phyloP scores from a whole-genome alignment of 2,329 filamentous ascomycete species.

The Bipolaris bicolor region DNA sequence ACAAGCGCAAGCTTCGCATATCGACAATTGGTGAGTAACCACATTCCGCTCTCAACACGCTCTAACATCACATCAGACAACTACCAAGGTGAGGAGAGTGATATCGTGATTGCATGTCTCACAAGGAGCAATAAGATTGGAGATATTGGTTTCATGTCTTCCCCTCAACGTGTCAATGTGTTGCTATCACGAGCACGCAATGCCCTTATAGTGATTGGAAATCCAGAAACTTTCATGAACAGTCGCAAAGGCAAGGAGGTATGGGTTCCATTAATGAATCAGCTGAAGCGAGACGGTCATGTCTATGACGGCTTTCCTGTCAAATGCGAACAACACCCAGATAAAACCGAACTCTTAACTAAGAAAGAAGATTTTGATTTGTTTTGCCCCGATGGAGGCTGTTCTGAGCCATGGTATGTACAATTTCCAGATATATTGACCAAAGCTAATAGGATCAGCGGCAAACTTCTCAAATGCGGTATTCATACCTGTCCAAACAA shows the following conservation, averaged over 20 bases:
- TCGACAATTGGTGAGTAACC: constrained; percentile 69
- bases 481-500: constrained; percentile 63
- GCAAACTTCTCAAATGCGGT: constrained; percentile 60
- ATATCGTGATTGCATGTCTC: constrained; percentile 72
- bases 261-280: constrained; percentile 65
- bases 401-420: constrained; percentile 65
- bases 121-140: constrained; percentile 68
- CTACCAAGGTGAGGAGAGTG: constrained; percentile 78
- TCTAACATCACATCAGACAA: constrained; percentile 61
- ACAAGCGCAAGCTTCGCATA: constrained; percentile 62
- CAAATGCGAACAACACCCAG: constrained; percentile 44
- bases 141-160: constrained; percentile 73
- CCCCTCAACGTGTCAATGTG: constrained; percentile 72
- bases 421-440: background rate
- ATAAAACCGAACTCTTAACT: constrained; percentile 54
- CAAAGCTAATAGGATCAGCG: constrained; percentile 48
- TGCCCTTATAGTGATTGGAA: constrained; percentile 72
- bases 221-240: constrained; percentile 68
- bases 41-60: background rate
- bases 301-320: constrained; percentile 52
- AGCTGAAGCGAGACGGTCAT: constrained; percentile 57
- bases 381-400: constrained; percentile 73
- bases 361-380: constrained; percentile 64
- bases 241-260: constrained; percentile 62
- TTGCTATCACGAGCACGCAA: constrained; percentile 70